Evolutionary conservation across 208 protist genomes (phyloP).

Genomic region (Crithidia sp.): DNA sequence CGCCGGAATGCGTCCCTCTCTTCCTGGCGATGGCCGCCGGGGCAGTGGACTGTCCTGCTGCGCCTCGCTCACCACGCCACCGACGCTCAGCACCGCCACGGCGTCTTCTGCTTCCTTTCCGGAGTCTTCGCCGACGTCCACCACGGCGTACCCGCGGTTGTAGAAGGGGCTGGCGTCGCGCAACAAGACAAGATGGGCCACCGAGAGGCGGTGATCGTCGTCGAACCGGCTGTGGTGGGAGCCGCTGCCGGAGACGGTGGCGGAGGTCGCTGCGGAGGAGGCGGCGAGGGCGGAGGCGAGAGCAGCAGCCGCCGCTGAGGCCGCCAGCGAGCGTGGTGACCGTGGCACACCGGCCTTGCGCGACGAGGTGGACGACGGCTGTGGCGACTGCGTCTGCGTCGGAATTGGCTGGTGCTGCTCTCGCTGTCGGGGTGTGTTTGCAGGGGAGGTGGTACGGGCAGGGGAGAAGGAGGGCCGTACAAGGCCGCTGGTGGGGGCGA

Average conservation of each 20-base stretch:
- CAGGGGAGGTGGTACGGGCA: neutral
- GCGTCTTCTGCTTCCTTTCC: too few species aligned
- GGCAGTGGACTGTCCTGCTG: constrained; percentile 17
- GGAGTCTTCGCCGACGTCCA: neutral
- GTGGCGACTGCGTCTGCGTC: neutral
- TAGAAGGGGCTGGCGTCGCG: neutral
- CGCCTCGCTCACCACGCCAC: neutral
- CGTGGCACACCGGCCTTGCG: neutral
- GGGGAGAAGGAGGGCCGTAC: constrained; percentile 14
- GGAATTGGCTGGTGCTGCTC: neutral
- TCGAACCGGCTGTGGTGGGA: too few species aligned
- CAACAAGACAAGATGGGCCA: neutral
- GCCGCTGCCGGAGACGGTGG: too few species aligned
- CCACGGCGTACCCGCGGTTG: constrained; percentile 10
- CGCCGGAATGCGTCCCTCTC: neutral
- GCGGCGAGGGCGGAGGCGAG: constrained; percentile 7
- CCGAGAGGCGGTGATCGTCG: too few species aligned
- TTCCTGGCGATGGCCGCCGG: neutral
- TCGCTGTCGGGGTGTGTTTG: neutral
- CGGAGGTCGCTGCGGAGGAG: too few species aligned
- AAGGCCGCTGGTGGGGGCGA: neutral
- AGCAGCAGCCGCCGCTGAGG: constrained; percentile 9
- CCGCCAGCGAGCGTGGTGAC: constrained; percentile 13
- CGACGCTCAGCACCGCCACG: too few species aligned
- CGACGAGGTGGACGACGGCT: too few species aligned